Percentiles rank a stretch among this genome's conserved stretches.
Evolutionary conservation across 805 yeast genomes (phyloP).

Genomic region (Sugiyamaella americana): DNA sequence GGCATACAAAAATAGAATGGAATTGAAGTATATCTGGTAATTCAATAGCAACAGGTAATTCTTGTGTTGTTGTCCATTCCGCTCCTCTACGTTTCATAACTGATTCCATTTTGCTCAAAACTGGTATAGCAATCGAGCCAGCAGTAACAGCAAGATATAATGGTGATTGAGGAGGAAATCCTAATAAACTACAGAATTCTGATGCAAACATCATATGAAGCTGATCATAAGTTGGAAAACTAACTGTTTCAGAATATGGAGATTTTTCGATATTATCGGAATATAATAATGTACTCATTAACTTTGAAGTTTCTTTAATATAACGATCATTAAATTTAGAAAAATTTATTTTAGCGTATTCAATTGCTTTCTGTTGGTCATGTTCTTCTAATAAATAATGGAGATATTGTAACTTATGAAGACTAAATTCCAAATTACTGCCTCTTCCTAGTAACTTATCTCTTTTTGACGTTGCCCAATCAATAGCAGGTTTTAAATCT

Average conservation of each 20-base stretch:
- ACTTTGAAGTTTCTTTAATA: constrained; percentile 39
- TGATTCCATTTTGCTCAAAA: constrained; percentile 43
- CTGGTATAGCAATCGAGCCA: constrained; percentile 50
- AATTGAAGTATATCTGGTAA: constrained; percentile 49
- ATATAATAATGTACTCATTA: constrained; percentile 37
- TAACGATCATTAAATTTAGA: constrained; percentile 37
- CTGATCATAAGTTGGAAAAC: constrained; percentile 29
- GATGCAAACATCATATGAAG: constrained; percentile 37
- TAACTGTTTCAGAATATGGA: constrained; percentile 21
- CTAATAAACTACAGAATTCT: constrained; percentile 45
- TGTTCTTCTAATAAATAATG: constrained; percentile 24
- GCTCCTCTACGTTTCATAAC: constrained; percentile 36
- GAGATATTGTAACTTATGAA: constrained; percentile 41
- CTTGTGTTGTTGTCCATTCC: constrained; percentile 53
- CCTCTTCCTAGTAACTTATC: constrained; percentile 31
- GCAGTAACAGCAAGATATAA: constrained; percentile 45
- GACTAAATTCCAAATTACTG: constrained; percentile 40
- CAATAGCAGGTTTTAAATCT: constrained; percentile 41
- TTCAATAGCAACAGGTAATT: constrained; percentile 55
- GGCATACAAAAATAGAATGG: constrained; percentile 67
- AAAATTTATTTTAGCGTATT: constrained; percentile 41
- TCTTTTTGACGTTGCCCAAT: constrained; percentile 39
- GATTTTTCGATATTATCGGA: constrained; percentile 7
- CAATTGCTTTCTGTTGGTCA: constrained; percentile 23
- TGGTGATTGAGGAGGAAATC: constrained; percentile 49